Percentiles rank a stretch among this genome's conserved stretches.
phyloP scores from a whole-genome alignment of 148 eudicot genomes.

The Polygonum maritimum region DNA sequence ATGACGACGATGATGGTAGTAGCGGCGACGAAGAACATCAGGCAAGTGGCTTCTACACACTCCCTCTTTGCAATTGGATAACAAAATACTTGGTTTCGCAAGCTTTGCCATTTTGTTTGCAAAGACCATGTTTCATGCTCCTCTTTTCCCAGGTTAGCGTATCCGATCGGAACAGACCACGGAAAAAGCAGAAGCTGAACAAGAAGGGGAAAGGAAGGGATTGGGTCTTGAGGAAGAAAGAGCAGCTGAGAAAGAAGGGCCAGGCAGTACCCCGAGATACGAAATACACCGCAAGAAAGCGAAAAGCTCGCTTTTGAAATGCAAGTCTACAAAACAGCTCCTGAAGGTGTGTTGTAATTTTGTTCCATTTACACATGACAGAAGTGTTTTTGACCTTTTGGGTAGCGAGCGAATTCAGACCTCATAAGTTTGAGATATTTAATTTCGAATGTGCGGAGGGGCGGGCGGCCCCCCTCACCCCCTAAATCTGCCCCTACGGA shows the following conservation, averaged over 20 bases:
- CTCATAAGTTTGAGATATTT: no score
- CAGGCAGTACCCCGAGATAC: constrained; percentile 54
- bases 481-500: no score
- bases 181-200: constrained; percentile 53
- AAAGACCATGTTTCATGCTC: not conserved
- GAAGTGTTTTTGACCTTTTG: no score
- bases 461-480: no score
- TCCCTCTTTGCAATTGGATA: not conserved
- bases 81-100: not conserved
- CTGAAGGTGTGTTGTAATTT: no score
- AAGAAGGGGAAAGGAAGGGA: constrained; percentile 49
- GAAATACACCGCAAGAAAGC: constrained; percentile 77
- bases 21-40: constrained; percentile 57
- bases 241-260: constrained; percentile 70
- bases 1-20: constrained; percentile 49
- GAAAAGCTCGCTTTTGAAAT: constrained; percentile 62
- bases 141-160: constrained; percentile 36
- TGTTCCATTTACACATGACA: no score
- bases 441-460: no score
- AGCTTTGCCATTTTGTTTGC: not conserved
- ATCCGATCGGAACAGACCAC: constrained; percentile 73
- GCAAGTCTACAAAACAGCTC: no score
- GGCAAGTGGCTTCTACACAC: constrained; percentile 1
- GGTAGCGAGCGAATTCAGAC: no score
- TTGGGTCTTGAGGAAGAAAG: constrained; percentile 68